phyloP scores from a whole-genome alignment of 176 grass and related monocot genomes.

The Aegilops umbellulata region DNA sequence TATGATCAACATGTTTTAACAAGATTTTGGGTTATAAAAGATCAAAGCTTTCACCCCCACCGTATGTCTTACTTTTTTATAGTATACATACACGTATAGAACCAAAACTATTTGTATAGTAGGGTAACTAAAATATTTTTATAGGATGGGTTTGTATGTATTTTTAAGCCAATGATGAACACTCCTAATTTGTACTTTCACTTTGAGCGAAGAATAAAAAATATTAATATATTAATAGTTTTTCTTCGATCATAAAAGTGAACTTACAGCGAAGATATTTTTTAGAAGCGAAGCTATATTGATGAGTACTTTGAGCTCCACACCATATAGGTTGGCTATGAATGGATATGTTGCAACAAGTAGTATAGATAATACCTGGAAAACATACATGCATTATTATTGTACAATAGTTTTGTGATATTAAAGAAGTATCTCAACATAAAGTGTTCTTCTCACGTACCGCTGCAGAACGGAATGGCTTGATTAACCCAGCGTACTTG shows the following conservation, averaged over 20 bases:
- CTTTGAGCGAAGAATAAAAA: no score
- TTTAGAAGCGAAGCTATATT: slow-evolving; percentile 52
- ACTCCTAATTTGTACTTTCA: no score
- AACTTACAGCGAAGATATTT: slow-evolving; percentile 51
- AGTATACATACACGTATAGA: no score
- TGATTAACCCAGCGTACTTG: slow-evolving; percentile 39
- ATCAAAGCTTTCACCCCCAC: no score
- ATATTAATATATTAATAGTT: no score
- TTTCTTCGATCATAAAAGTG: not conserved
- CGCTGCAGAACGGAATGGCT: slow-evolving; percentile 38
- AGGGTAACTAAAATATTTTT: no score
- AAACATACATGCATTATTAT: not conserved
- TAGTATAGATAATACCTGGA: slow-evolving; percentile 50
- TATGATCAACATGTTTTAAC: no score
- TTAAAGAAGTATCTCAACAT: not conserved
- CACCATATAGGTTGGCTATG: slow-evolving; percentile 41
- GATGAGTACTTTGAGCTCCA: slow-evolving; percentile 46
- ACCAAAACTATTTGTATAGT: no score
- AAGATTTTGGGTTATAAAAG: no score
- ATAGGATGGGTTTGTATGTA: no score
- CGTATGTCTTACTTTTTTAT: no score
- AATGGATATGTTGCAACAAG: slow-evolving; percentile 54
- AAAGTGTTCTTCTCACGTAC: slow-evolving; percentile 28
- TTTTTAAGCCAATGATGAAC: no score
- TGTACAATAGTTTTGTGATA: not conserved